Percentiles rank a stretch among this genome's conserved stretches.
Conservation (phyloP, 352 stramenopile genomes). For the Phytophthora pluvialis region DNA sequence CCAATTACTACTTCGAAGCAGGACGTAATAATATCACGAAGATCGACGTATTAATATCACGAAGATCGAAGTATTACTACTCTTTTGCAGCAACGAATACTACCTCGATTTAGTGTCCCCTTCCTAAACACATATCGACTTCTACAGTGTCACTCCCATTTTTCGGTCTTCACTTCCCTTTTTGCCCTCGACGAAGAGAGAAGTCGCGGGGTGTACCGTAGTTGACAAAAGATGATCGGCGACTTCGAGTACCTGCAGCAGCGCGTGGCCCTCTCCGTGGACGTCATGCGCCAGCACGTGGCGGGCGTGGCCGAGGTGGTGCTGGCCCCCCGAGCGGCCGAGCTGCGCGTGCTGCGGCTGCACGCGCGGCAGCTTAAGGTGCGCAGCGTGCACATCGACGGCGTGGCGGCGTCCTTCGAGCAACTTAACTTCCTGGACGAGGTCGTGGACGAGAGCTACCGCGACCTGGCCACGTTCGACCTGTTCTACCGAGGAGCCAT, state of each 20-base stretch:
- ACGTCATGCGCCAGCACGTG: constrained; percentile 71
- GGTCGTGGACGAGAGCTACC: constrained; percentile 81
- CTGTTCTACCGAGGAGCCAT: constrained; percentile 87
- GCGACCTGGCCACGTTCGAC: constrained; percentile 82
- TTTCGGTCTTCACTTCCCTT: background rate
- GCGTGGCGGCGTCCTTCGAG: constrained; percentile 66
- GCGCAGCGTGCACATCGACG: constrained; percentile 59
- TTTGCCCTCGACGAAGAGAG: background rate
- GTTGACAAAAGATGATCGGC: constrained; percentile 59
- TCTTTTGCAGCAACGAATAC: too few species aligned
- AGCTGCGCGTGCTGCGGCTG: constrained; percentile 68
- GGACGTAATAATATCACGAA: too few species aligned
- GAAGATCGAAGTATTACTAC: too few species aligned
- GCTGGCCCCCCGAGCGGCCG: constrained; percentile 61
- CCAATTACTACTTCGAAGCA: too few species aligned
- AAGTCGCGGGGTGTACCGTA: background rate
- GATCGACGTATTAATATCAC: too few species aligned
- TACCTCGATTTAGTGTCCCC: too few species aligned
- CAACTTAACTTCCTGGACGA: constrained; percentile 82
- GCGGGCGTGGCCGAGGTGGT: constrained; percentile 74
- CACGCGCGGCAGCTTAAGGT: constrained; percentile 81
- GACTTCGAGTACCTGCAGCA: constrained; percentile 90
- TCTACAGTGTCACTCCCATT: too few species aligned
- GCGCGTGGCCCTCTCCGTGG: constrained; percentile 76
- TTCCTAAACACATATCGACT: too few species aligned